Evolutionary conservation across 371 early-diverging fungal species (phyloP), one percentile per base, ranked within the genome.

Genomic region (Haplosporangium sp.): DNA sequence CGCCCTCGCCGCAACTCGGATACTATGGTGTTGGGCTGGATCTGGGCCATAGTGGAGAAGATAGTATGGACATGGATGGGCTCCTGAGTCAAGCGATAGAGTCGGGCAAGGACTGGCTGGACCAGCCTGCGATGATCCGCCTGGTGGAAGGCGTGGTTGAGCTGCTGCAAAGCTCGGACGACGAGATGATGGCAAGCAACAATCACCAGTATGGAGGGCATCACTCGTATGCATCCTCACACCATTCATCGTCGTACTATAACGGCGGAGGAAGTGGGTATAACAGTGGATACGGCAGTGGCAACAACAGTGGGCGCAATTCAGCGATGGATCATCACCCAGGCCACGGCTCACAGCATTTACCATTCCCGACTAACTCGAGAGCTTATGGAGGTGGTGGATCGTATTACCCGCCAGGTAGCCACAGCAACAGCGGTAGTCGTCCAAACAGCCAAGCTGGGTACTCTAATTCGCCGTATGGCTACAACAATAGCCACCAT

Each of bases 61-160:
- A 57, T 18, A 63, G 68, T n/a, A 61, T 63, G 56, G 72, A 64
- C 12, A 67, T 77, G 72, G 67, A 77, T 40, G 68, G 36, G 5
- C 63, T 76, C 7, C 40, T 76, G 67, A 67, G 54, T 18, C 71
- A 76, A 23, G 76, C 76, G 42, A 42, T 77, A 14, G 79, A 77
- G 64, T 77, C 72, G 23, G 79, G 72, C 38, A 77, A 72, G 68
- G 79, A 77, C 58, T 77, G 79, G 79, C 64, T 77, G 64, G 79
- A 77, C 59, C 79, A 77, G 65, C 68, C 79, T 43, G 72, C 79
- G 45, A 77, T 77, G 79, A 65, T 72, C 9, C 72, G 62, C 9
- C 23, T 77, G 52, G 79, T 77, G 16, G 79, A 77, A 6, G 67
- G 72, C 1, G 64, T 77, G 4, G 77, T 77, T 6, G 77, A 77